Evolutionary conservation across 2,329 filamentous ascomycete genomes (phyloP), one percentile per base, ranked within the genome.

Genomic region (Harringtonia aguacate): DNA sequence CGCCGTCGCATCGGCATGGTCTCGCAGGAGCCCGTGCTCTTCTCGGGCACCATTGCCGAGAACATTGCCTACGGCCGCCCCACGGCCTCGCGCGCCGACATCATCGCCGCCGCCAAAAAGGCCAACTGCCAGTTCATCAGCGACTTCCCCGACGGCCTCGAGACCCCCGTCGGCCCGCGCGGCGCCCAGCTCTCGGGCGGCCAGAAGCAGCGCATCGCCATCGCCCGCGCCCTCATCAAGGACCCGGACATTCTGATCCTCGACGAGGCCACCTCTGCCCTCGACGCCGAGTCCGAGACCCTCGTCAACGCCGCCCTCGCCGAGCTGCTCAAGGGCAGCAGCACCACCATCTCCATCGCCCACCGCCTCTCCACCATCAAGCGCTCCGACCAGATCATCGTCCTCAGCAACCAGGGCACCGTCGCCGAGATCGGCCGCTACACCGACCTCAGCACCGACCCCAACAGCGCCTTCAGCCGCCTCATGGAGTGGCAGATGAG

Each of bases 401-500:
- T 95, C 27, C 80, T 98, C 33, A 84, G 84, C 48, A 79, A 74
- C 45, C 83, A 95, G 56, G 94, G 92, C 50, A 82, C 76, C 46
- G 90, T 98, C 4, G 92, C 90, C 3, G 90, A 98, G 61, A 84
- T 85, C 50, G 92, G 92, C 45, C 84, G 82, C 46, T 98, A 94
- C 60, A 66, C 73, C 21, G 76, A 87, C 50, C 74, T 98, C 20
- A 84, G 81, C 42, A 70, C 75, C 6, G 78, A 86, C 47, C 74
- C 76, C 15, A 69, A 83, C 10, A 94, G 90, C 42, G 87, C 89
- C 2, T 98, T 98, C 58, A 90, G 81, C 55, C 92, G 84, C 65
- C 70, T 98, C 43, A 98, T 98, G 92, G 90, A 97, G 64, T 97
- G 89, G 89, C 92, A 98, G 66, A 85, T 97, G 78, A 92, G 76